Evolutionary conservation across 2,329 filamentous ascomycete genomes (phyloP).

Genomic region (Chaetomium sp.): DNA sequence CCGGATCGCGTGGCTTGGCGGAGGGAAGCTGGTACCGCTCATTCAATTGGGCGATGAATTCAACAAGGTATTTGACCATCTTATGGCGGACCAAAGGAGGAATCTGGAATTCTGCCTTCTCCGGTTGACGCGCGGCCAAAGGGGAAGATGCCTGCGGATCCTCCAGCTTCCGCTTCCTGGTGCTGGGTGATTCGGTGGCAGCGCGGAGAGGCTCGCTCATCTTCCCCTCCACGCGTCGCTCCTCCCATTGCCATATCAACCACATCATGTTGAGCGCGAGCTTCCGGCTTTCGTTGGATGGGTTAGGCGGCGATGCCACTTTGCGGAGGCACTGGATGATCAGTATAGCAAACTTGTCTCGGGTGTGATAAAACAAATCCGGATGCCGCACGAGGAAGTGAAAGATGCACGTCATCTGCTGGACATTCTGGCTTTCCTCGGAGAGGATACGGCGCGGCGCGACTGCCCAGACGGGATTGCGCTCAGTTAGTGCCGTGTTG

Average conservation of each 20-base stretch:
- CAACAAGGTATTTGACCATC: constrained; percentile 92
- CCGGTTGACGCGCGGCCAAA: constrained; percentile 53
- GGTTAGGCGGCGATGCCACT: constrained; percentile 78
- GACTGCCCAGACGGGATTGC: constrained; percentile 83
- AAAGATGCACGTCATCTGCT: constrained; percentile 96
- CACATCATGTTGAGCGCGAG: constrained; percentile 88
- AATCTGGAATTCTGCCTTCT: constrained; percentile 68
- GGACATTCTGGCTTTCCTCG: constrained; percentile 91
- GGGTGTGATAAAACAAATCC: constrained; percentile 89
- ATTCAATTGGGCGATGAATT: constrained; percentile 87
- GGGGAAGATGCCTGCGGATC: constrained; percentile 55
- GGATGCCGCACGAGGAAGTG: constrained; percentile 93
- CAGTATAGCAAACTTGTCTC: constrained; percentile 85
- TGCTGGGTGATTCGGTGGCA: constrained; percentile 69
- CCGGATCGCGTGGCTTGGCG: constrained; percentile 62
- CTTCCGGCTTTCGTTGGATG: constrained; percentile 89
- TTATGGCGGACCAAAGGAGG: constrained; percentile 68
- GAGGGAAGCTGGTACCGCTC: constrained; percentile 82
- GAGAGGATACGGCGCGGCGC: constrained; percentile 87
- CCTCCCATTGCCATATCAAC: constrained; percentile 91
- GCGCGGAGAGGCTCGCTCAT: constrained; percentile 44
- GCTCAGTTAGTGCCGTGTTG: constrained; percentile 65
- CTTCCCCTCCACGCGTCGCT: constrained; percentile 71
- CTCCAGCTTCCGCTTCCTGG: constrained; percentile 76
- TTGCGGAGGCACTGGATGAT: constrained; percentile 90